Evolutionary conservation across 805 yeast genomes (phyloP).

Genomic region (Martiniozyma abietophila): DNA sequence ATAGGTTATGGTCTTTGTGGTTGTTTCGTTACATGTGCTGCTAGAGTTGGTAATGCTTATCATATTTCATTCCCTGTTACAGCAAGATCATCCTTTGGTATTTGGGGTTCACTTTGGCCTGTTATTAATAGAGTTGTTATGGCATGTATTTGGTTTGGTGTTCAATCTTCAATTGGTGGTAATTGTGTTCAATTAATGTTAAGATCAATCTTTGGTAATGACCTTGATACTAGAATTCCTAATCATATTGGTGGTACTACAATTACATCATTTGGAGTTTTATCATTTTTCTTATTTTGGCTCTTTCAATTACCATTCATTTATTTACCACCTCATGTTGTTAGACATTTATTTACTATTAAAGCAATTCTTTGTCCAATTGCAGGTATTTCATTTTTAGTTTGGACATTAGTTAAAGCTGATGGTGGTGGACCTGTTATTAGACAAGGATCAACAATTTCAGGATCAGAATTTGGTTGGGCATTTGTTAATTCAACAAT

Average conservation of each 20-base stretch:
- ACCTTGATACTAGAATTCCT: constrained; percentile 53
- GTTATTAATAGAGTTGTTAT: constrained; percentile 79
- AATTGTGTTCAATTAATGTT: constrained; percentile 74
- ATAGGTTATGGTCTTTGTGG: constrained; percentile 69
- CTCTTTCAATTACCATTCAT: constrained; percentile 68
- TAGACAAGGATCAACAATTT: constrained; percentile 41
- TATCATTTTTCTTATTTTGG: constrained; percentile 79
- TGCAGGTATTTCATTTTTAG: constrained; percentile 74
- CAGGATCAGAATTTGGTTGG: constrained; percentile 68
- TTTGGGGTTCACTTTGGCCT: constrained; percentile 84
- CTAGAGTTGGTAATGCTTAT: constrained; percentile 72
- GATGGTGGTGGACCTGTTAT: constrained; percentile 71
- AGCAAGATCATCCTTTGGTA: constrained; percentile 75
- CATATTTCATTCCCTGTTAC: constrained; percentile 83
- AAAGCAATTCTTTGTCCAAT: constrained; percentile 73
- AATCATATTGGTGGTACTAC: constrained; percentile 40
- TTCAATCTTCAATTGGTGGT: constrained; percentile 79
- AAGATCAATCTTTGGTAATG: constrained; percentile 61
- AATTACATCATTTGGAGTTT: constrained; percentile 62
- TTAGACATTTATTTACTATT: constrained; percentile 75
- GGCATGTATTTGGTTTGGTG: constrained; percentile 75
- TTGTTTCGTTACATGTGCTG: constrained; percentile 56
- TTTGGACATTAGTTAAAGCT: constrained; percentile 79
- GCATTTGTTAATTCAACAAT: constrained; percentile 68
- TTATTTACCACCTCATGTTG: constrained; percentile 72